Conservation (phyloP, 495 filamentous ascomycete species). For the Hyaloscypha hepaticicola region DNA sequence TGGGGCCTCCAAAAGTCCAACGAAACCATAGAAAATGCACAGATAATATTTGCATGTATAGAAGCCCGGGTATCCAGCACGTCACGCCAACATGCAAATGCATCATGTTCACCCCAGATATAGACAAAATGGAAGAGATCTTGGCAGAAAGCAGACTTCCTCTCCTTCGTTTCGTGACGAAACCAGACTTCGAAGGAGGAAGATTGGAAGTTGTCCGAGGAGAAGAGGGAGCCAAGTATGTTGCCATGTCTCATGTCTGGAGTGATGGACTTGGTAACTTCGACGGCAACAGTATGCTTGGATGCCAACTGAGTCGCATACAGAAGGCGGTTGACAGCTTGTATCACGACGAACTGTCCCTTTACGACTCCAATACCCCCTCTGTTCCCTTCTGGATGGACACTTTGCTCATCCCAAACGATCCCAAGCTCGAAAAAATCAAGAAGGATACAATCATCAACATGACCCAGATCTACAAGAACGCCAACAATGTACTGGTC, state of each 20-base stretch:
- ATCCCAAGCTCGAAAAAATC: background rate
- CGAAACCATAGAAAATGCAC: slow-evolving; percentile 1
- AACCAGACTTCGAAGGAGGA: background rate
- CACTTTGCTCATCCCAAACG: background rate
- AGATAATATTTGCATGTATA: background rate
- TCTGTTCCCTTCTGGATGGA: slow-evolving; percentile 2
- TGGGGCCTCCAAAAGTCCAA: background rate
- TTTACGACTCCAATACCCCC: background rate
- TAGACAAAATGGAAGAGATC: background rate
- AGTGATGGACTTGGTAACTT: background rate
- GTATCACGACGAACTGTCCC: background rate
- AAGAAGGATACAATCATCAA: background rate
- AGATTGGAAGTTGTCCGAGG: background rate
- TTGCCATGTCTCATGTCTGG: slow-evolving; percentile 2
- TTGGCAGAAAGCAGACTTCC: background rate
- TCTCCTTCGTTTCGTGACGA: background rate
- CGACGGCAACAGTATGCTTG: background rate
- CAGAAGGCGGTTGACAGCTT: background rate
- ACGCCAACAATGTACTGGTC: background rate
- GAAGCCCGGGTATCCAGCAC: background rate
- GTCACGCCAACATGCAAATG: background rate
- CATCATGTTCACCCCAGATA: background rate
- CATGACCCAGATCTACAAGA: slow-evolving; percentile 1
- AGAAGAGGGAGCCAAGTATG: background rate
- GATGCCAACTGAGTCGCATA: background rate